These are phyloP conservation scores for Musa beccarii DNA, from an alignment of 176 grass and related monocot species.

Conservation along the genomic window DNA sequence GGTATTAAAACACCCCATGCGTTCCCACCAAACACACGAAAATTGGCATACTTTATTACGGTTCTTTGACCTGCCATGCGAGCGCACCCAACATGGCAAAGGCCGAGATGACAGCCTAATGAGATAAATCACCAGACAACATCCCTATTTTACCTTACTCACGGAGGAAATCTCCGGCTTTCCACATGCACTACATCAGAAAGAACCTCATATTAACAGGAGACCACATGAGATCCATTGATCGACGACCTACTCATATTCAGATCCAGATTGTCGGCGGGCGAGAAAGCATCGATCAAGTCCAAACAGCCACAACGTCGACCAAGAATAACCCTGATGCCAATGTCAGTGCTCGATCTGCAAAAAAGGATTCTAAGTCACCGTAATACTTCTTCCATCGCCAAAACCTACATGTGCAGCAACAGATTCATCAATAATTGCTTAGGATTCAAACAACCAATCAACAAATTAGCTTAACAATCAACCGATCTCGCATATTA, in stretches of 20 bases:
- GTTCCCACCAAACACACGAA: not conserved
- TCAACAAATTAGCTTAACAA: too few relatives aligned
- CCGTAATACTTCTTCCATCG: too few relatives aligned
- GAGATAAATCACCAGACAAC: not conserved
- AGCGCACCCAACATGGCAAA: slow-evolving; percentile 11
- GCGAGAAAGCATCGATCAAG: not conserved
- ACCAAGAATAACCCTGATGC: not conserved
- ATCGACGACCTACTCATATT: not conserved
- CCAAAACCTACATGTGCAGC: too few relatives aligned
- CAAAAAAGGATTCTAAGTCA: too few relatives aligned
- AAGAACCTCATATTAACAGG: not conserved
- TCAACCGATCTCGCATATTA: too few relatives aligned
- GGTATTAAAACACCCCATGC: not conserved
- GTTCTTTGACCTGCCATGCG: slow-evolving; percentile 2
- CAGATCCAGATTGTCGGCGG: not conserved
- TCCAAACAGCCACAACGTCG: not conserved
- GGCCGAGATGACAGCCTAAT: not conserved
- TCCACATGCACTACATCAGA: not conserved
- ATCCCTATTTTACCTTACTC: not conserved
- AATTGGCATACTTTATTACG: not conserved
- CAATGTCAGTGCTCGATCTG: not conserved
- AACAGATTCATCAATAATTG: too few relatives aligned
- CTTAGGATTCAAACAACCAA: too few relatives aligned
- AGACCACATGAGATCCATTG: not conserved
- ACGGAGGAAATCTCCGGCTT: not conserved